Evolutionary conservation across 768 basidiomycete genomes (phyloP).

Genomic region (Serendipita sp.): DNA sequence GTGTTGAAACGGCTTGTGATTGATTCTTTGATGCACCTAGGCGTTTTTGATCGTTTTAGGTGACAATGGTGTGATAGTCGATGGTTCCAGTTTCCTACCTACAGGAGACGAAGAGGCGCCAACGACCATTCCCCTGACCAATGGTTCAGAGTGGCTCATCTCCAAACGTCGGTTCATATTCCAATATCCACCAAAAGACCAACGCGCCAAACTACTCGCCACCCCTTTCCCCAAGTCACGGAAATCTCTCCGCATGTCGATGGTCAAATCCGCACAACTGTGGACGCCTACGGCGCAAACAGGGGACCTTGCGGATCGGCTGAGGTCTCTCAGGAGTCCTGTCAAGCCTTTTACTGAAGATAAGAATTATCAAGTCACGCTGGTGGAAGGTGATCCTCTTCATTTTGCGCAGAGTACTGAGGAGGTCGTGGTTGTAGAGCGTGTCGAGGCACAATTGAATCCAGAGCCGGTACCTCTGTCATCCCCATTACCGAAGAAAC

Average conservation of each 20-base stretch:
- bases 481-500: background rate
- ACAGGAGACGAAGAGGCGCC: slow-evolving; percentile 21
- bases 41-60: slow-evolving; percentile 56
- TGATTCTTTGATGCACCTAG: slow-evolving; percentile 20
- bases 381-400: background rate
- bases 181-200: slow-evolving; percentile 57
- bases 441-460: background rate
- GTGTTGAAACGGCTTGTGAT: background rate
- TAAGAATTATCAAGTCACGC: background rate
- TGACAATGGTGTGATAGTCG: slow-evolving; percentile 38
- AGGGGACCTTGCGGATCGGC: background rate
- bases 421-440: background rate
- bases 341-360: background rate
- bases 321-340: background rate
- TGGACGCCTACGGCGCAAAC: slow-evolving; percentile 33
- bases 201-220: slow-evolving; percentile 34
- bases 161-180: slow-evolving; percentile 57
- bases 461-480: too few relatives aligned
- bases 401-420: background rate
- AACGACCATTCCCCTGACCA: slow-evolving; percentile 46
- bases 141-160: slow-evolving; percentile 52
- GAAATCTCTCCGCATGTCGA: slow-evolving; percentile 48
- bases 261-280: slow-evolving; percentile 62
- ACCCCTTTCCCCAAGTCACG: slow-evolving; percentile 18
- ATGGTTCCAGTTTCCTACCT: slow-evolving; percentile 48